Evolutionary conservation across 2,329 filamentous ascomycete genomes (phyloP).

Genomic region (Davidsoniella virescens): DNA sequence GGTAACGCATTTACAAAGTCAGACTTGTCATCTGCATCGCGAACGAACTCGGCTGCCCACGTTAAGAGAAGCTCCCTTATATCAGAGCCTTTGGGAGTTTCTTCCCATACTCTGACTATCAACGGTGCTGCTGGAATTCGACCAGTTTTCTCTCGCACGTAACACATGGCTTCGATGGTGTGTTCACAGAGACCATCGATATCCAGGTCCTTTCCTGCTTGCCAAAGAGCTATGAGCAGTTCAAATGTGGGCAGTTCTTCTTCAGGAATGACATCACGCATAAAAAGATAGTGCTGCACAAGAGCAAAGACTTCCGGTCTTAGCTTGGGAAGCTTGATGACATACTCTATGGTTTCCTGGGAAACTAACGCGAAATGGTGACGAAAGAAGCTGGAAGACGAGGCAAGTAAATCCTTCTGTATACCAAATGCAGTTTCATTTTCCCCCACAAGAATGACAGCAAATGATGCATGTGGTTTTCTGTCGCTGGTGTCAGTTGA

Average conservation of each 20-base stretch:
- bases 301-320: conserved; percentile 36
- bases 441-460: conserved; percentile 36
- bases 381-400: conserved; percentile 32
- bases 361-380: conserved; percentile 25
- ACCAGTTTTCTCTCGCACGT: conserved; percentile 35
- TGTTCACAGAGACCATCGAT: conserved; percentile 40
- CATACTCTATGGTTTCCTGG: conserved; percentile 29
- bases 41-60: conserved; percentile 49
- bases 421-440: conserved; percentile 39
- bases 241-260: conserved; percentile 35
- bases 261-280: conserved; percentile 29
- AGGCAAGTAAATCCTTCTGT: conserved; percentile 41
- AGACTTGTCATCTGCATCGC: conserved; percentile 36
- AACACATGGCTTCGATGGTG: conserved; percentile 40
- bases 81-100: conserved; percentile 43
- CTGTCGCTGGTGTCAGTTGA: conserved; percentile 20
- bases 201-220: conserved; percentile 34
- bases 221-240: conserved; percentile 38
- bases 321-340: conserved; percentile 33
- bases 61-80: conserved; percentile 41
- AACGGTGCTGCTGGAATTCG: conserved; percentile 42
- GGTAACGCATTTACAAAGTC: conserved; percentile 46
- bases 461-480: conserved; percentile 38
- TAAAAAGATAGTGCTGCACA: conserved; percentile 38
- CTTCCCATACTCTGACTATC: conserved; percentile 44